A percentile compares a stretch with the other conserved stretches of the same genome.
phyloP scores from a whole-genome alignment of 1,139 yeast species.

The Debaryomyces sp. region DNA sequence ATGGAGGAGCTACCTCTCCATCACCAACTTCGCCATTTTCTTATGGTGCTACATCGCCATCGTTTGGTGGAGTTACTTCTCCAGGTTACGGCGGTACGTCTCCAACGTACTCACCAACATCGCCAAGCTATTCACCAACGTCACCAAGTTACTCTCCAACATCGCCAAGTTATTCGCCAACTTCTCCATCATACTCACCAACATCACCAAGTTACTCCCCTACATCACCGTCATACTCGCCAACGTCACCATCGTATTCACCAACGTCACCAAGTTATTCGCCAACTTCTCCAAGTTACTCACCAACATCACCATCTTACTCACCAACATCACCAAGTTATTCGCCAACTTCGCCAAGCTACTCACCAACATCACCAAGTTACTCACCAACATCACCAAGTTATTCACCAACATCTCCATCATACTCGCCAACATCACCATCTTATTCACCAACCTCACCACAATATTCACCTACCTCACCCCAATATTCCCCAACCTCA shows the following conservation, averaged over 20 bases:
- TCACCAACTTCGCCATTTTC: slow-evolving; percentile 61
- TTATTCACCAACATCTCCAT: slow-evolving; percentile 76
- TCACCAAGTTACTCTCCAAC: slow-evolving; percentile 65
- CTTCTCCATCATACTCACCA: slow-evolving; percentile 53
- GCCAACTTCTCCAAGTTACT: slow-evolving; percentile 73
- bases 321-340: slow-evolving; percentile 73
- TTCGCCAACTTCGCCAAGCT: slow-evolving; percentile 73
- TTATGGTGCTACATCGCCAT: slow-evolving; percentile 70
- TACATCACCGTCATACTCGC: slow-evolving; percentile 71
- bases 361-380: slow-evolving; percentile 70
- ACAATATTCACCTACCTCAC: slow-evolving; percentile 53
- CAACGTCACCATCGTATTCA: slow-evolving; percentile 71
- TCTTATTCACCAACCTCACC: slow-evolving; percentile 67
- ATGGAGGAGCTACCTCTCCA: slow-evolving; percentile 66
- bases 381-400: slow-evolving; percentile 76
- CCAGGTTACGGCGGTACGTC: slow-evolving; percentile 58
- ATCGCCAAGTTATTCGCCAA: slow-evolving; percentile 64
- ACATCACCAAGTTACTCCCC: slow-evolving; percentile 56
- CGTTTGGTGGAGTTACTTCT: slow-evolving; percentile 56
- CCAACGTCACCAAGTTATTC: no score
- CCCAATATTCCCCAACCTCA: slow-evolving; percentile 51
- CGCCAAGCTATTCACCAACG: slow-evolving; percentile 52
- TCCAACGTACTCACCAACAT: slow-evolving; percentile 47
- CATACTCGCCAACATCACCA: slow-evolving; percentile 55
- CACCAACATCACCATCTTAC: slow-evolving; percentile 75